Evolutionary conservation across 345 rosid species (phyloP).

Genomic region (Hibiscus mutabilis): DNA sequence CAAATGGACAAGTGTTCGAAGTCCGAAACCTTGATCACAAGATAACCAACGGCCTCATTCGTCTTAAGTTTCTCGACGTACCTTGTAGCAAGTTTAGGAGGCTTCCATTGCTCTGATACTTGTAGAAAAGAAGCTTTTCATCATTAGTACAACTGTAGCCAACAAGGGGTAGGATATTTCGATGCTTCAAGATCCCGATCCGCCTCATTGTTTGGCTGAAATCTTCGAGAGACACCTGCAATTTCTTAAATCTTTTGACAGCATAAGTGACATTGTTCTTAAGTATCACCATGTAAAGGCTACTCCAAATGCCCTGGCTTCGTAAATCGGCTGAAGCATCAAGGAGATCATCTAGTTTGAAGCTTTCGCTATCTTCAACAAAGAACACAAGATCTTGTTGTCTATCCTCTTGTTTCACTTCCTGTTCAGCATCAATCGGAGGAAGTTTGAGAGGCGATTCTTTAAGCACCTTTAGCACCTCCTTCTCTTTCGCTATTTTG

Average conservation of each 20-base stretch:
- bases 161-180: slow-evolving; percentile 46
- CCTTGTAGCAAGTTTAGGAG: slow-evolving; percentile 38
- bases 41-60: not conserved
- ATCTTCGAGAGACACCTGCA: slow-evolving; percentile 35
- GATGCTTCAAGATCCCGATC: slow-evolving; percentile 52
- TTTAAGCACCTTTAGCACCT: slow-evolving; percentile 23
- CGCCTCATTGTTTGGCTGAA: slow-evolving; percentile 36
- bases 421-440: not conserved
- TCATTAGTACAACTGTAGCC: slow-evolving; percentile 42
- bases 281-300: slow-evolving; percentile 47
- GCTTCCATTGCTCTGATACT: slow-evolving; percentile 52
- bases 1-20: slow-evolving; percentile 4
- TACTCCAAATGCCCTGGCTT: slow-evolving; percentile 36
- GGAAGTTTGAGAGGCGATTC: slow-evolving; percentile 18
- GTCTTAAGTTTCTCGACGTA: slow-evolving; percentile 12
- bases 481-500: slow-evolving; percentile 19
- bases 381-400: slow-evolving; percentile 43
- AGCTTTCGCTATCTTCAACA: slow-evolving; percentile 38
- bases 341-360: slow-evolving; percentile 46
- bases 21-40: slow-evolving; percentile 15
- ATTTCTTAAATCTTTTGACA: slow-evolving; percentile 47
- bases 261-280: slow-evolving; percentile 37
- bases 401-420: slow-evolving; percentile 21
- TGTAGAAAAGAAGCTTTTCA: slow-evolving; percentile 52
- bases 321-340: slow-evolving; percentile 52